Evolutionary conservation across 805 yeast species (phyloP), one percentile per base, ranked within the genome.

Genomic region (Tetrapisispora pingtungensis): DNA sequence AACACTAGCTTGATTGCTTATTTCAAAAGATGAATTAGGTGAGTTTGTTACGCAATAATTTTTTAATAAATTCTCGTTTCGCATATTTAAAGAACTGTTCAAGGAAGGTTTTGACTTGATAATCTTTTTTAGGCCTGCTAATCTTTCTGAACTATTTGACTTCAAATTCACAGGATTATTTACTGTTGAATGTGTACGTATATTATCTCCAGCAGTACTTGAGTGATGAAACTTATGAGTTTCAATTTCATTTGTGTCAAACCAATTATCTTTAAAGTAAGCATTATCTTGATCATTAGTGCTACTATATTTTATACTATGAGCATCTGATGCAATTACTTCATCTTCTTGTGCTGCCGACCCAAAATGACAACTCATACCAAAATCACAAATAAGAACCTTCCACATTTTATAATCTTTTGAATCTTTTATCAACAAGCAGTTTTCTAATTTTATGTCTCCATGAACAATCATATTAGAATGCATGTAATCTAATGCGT

Each of bases 301-400:
- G 10, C 3, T 20, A 7, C 27, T 4, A n/a, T 5, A 5, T 20
- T 36, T 22, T 4, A 7, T 15, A 22, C n/a, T n/a, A 14, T 24
- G 6, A n/a, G 4, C 18, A 8, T 32, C 34, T 31, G n/a, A 4
- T n/a, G 14, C n/a, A 7, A 36, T n/a, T 36, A 7, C 10, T 13
- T 37, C 40, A 17, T 43, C 46, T n/a, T 47, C 47, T 28, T 15
- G 38, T 28, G 19, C 38, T 13, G 19, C 43, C 13, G 34, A 5
- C 2, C 45, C 50, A 47, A 43, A 50, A 35, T 49, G 43, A 15
- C 68, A 66, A 40, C 78, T 69, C 94, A 89, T 85, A 5, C 97
- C 97, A 66, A 89, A 89, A 64, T 89, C 97, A 65, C 96, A 85
- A 7, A 89, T 59, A 22, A 81, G 58, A 49, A 85, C 59, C 41